Evolutionary conservation across 306 rosid genomes (phyloP).

Genomic region (Biancaea sappan): DNA sequence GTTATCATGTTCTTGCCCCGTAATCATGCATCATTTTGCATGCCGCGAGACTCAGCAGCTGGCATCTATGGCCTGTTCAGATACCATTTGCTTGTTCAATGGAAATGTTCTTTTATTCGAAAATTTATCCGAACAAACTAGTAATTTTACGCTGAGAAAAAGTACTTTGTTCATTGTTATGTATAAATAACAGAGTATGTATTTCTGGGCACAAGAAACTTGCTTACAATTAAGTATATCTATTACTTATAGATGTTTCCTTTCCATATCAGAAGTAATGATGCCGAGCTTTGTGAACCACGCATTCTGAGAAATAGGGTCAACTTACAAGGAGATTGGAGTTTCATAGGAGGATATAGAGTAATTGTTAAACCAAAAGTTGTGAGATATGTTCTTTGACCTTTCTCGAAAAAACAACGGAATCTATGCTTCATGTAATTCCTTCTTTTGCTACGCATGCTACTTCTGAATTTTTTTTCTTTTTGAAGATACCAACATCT

Average conservation of each 20-base stretch:
- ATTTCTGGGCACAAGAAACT: constrained; percentile 24
- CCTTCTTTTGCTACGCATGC: constrained; percentile 28
- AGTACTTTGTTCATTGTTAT: background rate
- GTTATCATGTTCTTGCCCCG: too few relatives aligned
- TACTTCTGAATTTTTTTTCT: background rate
- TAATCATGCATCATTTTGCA: background rate
- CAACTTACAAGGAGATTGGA: constrained; percentile 55
- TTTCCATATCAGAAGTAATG: constrained; percentile 45
- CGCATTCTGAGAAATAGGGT: constrained; percentile 31
- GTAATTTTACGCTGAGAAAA: background rate
- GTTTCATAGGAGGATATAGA: constrained; percentile 80
- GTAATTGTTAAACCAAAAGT: constrained; percentile 54
- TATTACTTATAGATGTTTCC: constrained; percentile 43
- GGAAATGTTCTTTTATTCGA: background rate
- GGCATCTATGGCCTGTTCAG: constrained; percentile 12
- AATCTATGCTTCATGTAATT: constrained; percentile 75
- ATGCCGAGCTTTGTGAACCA: constrained; percentile 45
- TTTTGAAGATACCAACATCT: background rate
- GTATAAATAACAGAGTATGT: background rate
- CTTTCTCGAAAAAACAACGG: constrained; percentile 43
- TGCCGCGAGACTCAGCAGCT: background rate
- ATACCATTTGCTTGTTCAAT: constrained; percentile 14
- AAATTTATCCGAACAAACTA: background rate
- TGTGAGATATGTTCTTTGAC: constrained; percentile 43
- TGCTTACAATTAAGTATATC: constrained; percentile 28